Evolutionary conservation across 345 rosid genomes (phyloP), one percentile per base, ranked within the genome.

Genomic region (Gossypium mustelinum): DNA sequence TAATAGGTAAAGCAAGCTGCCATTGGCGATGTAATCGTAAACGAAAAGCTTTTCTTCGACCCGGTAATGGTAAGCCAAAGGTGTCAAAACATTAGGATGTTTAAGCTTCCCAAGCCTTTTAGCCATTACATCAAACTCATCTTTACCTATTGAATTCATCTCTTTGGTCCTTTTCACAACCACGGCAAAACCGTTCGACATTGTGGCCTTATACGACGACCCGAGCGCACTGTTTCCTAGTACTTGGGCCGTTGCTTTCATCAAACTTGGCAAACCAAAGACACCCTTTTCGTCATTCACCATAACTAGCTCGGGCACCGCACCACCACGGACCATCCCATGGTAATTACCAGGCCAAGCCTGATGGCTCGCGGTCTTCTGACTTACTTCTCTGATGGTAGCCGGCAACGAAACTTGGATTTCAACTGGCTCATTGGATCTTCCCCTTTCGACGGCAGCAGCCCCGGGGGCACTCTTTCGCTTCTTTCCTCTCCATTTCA

Each of bases 101-200:
- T 75, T 73, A n/a, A 91, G 72, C 65, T 29, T 73, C 48, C 86
- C 96, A 14, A 91, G 76, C 74, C 64, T 91, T 55, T 74, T 83
- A 68, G 88, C 70, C 77, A 91, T 91, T 11, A 70, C 73, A 58
- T 86, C 94, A 75, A 95, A 93, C 24, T 68, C 85, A 6, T 84
- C 90, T 75, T 54, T 81, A 11, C 76, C 87, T 73, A 85, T 69
- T 22, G 81, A 79, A 2, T 88, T 88, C 84, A 84, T 84, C 34
- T 87, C 96, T 22, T 86, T 87, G 71, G 87, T 82, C 61, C 94
- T 84, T 82, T 94, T 95, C 79, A 88, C 98, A 81, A 85, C 97
- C 22, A 88, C 86, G 0, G 81, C 18, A 4, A 79, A 69, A 3
- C 90, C 93, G 20, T 74, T 81, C 1, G 85, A 77, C 76, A 92